Percentiles rank a stretch among this genome's conserved stretches.
Conservation (phyloP, 768 basidiomycete genomes). For the Sarcodon aspratus region DNA sequence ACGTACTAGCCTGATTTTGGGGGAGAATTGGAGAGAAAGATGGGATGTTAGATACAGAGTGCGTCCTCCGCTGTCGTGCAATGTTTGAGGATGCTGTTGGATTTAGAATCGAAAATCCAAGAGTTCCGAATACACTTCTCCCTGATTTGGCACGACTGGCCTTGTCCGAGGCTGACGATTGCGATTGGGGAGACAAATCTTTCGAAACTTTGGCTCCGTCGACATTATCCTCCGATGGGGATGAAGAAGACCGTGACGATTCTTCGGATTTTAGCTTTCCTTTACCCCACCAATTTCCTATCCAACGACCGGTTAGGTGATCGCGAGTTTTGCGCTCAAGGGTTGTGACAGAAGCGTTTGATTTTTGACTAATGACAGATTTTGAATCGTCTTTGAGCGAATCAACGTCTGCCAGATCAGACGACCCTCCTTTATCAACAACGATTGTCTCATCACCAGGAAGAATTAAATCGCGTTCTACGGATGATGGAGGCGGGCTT, state of each 20-base stretch:
- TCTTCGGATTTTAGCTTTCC: constrained; percentile 23
- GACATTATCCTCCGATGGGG: background rate
- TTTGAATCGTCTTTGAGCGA: constrained; percentile 2
- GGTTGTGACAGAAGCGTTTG: too few relatives aligned
- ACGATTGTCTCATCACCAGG: constrained; percentile 1
- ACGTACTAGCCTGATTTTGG: background rate
- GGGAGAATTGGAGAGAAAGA: constrained; percentile 2
- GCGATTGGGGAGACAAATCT: constrained; percentile 6
- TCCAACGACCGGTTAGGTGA: constrained; percentile 29
- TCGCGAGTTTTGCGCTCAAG: too few relatives aligned
- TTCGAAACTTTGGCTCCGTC: constrained; percentile 1
- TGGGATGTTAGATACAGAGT: constrained; percentile 11
- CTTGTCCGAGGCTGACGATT: constrained; percentile 5
- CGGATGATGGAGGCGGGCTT: background rate
- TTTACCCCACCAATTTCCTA: constrained; percentile 66
- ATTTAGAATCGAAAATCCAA: constrained; percentile 60
- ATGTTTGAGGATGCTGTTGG: constrained; percentile 20
- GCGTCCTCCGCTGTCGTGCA: constrained; percentile 6
- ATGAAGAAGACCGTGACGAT: constrained; percentile 7
- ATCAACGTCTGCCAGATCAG: constrained; percentile 1
- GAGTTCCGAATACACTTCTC: constrained; percentile 60
- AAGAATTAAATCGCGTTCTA: constrained; percentile 2
- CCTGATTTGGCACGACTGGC: constrained; percentile 14
- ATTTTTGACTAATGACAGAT: background rate
- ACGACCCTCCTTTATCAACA: background rate